A percentile compares a stretch with the other conserved stretches of the same genome.
phyloP scores from a whole-genome alignment of 208 protist genomes.

The Leishmania mexicana region DNA sequence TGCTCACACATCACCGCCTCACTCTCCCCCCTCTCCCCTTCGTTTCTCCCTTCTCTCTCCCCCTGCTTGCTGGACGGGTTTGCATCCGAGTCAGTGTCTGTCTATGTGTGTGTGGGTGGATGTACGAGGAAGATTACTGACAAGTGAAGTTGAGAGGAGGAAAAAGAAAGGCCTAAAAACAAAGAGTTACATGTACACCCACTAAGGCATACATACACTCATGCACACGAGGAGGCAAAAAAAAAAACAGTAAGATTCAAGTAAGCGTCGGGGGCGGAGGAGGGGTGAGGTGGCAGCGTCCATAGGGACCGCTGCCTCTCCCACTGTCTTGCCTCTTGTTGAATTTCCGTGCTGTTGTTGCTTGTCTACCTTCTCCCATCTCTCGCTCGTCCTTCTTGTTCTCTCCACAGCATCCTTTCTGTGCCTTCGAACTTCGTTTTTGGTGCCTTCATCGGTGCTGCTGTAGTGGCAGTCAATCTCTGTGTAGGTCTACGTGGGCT shows the following conservation, averaged over 20 bases:
- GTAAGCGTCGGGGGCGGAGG: not conserved
- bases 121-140: not conserved
- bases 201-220: not conserved
- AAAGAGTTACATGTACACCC: not conserved
- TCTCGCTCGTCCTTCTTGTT: not conserved
- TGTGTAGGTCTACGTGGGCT: not conserved
- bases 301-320: not conserved
- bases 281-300: not conserved
- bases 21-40: not conserved
- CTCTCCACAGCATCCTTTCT: not conserved
- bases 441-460: not conserved
- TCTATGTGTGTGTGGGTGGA: not conserved
- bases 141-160: not conserved
- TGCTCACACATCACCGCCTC: too few species aligned
- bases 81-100: not conserved
- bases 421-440: not conserved
- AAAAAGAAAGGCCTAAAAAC: not conserved
- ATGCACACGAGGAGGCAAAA: not conserved
- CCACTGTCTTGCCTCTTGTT: not conserved
- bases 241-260: not conserved
- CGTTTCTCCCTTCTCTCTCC: not conserved
- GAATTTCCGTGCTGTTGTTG: not conserved
- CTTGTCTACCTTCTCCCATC: not conserved
- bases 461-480: not conserved
- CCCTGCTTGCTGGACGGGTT: not conserved